Evolutionary conservation across 805 yeast species (phyloP).

Genomic region (Teunomyces gatunensis): DNA sequence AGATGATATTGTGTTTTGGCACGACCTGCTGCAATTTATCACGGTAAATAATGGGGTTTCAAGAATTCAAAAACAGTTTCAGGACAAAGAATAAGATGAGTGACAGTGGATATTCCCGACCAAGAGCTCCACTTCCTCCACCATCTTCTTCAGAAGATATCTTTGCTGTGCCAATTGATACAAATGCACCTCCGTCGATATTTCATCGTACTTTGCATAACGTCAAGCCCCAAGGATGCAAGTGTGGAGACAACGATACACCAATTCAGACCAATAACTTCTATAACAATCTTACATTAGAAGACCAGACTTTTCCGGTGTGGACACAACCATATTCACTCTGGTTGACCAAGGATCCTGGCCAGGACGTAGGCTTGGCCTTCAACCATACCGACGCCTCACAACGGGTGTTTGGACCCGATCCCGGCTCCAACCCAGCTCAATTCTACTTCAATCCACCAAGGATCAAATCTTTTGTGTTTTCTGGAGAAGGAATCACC

Average conservation of each 20-base stretch:
- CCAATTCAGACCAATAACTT: slow-evolving; percentile 78
- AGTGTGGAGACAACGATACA: slow-evolving; percentile 15
- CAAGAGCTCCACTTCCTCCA: slow-evolving; percentile 4
- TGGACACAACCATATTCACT: slow-evolving; percentile 84
- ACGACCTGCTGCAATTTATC: slow-evolving; percentile 4
- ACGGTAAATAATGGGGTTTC: slow-evolving; percentile 19
- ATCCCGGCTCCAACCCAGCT: slow-evolving; percentile 48
- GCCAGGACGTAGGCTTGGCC: slow-evolving; percentile 59
- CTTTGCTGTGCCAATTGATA: slow-evolving; percentile 42
- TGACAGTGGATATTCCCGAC: neutral
- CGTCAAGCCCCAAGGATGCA: slow-evolving; percentile 36
- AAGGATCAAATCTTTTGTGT: slow-evolving; percentile 57
- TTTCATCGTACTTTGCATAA: slow-evolving; percentile 35
- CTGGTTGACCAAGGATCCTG: slow-evolving; percentile 55
- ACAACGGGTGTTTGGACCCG: slow-evolving; percentile 71
- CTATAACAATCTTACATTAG: slow-evolving; percentile 69
- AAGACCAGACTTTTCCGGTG: slow-evolving; percentile 61
- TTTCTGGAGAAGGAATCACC: slow-evolving; percentile 24
- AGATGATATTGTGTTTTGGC: neutral
- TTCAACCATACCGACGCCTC: slow-evolving; percentile 57
- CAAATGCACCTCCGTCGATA: slow-evolving; percentile 41
- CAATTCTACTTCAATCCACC: slow-evolving; percentile 69
- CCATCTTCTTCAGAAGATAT: slow-evolving; percentile 20
- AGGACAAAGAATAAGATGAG: slow-evolving; percentile 12
- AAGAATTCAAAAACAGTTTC: slow-evolving; percentile 22